These are phyloP conservation scores for Annona cherimola DNA, from an alignment of 164 flowering plant genomes.

Conservation along the genomic window DNA sequence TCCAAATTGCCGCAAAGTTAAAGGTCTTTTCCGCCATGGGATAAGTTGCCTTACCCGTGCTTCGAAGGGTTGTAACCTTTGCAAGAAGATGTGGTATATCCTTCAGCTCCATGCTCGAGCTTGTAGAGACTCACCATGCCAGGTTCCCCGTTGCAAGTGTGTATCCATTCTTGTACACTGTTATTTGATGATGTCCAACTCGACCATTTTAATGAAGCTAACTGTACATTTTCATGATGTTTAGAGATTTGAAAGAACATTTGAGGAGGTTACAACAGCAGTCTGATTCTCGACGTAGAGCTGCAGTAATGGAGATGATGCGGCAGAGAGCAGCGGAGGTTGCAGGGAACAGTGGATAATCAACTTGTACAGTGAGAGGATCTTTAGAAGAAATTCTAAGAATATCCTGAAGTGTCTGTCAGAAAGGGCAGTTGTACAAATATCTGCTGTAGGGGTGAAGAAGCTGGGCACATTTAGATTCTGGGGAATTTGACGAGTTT, in stretches of 20 bases:
- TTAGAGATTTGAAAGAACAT: constrained; percentile 91
- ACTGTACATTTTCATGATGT: neutral
- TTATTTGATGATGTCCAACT: neutral
- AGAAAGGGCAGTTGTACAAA: neutral
- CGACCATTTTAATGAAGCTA: neutral
- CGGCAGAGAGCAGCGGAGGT: constrained; percentile 98
- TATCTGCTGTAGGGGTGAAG: neutral
- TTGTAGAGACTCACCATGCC: constrained; percentile 90
- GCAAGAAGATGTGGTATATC: constrained; percentile 98
- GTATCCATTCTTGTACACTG: neutral
- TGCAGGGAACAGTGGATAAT: constrained; percentile 59
- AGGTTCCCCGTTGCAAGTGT: constrained; percentile 97
- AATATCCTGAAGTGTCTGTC: neutral
- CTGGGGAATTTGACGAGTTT: neutral
- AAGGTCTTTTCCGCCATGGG: constrained; percentile 97
- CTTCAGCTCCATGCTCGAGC: constrained; percentile 98
- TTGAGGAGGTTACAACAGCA: constrained; percentile 87
- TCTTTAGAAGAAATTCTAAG: neutral
- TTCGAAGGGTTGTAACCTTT: constrained; percentile 86
- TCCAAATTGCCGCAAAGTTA: constrained; percentile 92
- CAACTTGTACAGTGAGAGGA: constrained; percentile 8
- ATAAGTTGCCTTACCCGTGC: constrained; percentile 77
- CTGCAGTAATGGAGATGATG: constrained; percentile 99
- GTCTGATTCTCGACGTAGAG: constrained; percentile 88
- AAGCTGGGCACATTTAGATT: neutral